Evolutionary conservation across 352 stramenopile genomes (phyloP).

Genomic region (Pythium apleroticum): DNA sequence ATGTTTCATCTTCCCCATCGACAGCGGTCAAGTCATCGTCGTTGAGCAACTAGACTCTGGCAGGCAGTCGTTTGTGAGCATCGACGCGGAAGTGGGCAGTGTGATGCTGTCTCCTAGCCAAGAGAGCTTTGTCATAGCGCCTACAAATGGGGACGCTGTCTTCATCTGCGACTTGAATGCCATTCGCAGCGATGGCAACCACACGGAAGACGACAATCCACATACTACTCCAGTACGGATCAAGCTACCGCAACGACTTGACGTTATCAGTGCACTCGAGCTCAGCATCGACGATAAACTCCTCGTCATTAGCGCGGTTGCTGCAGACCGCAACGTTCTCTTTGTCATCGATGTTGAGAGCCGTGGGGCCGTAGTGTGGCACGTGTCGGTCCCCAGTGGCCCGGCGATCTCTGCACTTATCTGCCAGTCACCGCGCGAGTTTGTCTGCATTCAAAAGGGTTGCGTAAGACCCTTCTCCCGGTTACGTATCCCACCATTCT

Average conservation of each 20-base stretch:
- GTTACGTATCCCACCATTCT: conserved; percentile 13
- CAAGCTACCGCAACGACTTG: conserved; percentile 1
- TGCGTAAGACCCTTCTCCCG: neutral
- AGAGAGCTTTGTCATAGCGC: neutral
- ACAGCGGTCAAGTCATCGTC: conserved; percentile 2
- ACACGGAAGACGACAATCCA: neutral
- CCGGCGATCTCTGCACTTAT: conserved; percentile 6
- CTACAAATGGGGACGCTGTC: neutral
- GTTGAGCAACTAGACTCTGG: conserved; percentile 22
- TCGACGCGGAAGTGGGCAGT: neutral
- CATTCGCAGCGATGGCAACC: conserved; percentile 10
- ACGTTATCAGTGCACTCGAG: conserved; percentile 7
- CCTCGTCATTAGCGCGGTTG: conserved; percentile 9
- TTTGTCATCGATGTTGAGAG: conserved; percentile 21
- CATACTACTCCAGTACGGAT: neutral
- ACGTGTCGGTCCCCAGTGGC: neutral
- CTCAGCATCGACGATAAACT: conserved; percentile 18
- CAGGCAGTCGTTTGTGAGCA: conserved; percentile 8
- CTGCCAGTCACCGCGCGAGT: conserved; percentile 21
- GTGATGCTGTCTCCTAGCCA: conserved; percentile 18
- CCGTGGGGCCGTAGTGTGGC: conserved; percentile 7
- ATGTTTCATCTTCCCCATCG: conserved; percentile 15
- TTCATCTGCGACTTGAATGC: conserved; percentile 9
- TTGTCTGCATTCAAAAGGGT: conserved; percentile 10
- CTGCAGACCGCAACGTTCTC: neutral